Evolutionary conservation across 129 eudicot species (phyloP).

Genomic region (carrot (Daucus carota)): DH1_v3.0 NC_030386.2:5159501-5160000

Average conservation of each 20-base stretch:
- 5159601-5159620: conserved; percentile 91
- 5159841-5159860: conserved; percentile 33
- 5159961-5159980: conserved; percentile 23
- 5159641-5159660: conserved; percentile 94
- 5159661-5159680: conserved; percentile 78
- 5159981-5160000: conserved; percentile 44
- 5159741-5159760: conserved; percentile 81
- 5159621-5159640: conserved; percentile 75
- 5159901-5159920: conserved; percentile 64
- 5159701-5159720: conserved; percentile 89
- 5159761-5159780: conserved; percentile 40
- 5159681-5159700: conserved; percentile 94
- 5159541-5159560: conserved; percentile 59
- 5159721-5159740: conserved; percentile 94
- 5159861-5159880: conserved; percentile 68
- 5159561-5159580: conserved; percentile 48
- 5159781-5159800: conserved; percentile 11
- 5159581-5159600: conserved; percentile 53
- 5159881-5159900: conserved; percentile 54
- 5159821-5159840: background rate
- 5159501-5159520: conserved; percentile 54
- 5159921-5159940: conserved; percentile 44
- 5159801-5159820: background rate
- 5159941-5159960: conserved; percentile 43
- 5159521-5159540: conserved; percentile 68